A percentile compares a stretch with the other conserved stretches of the same genome.
Evolutionary conservation across 306 rosid species (phyloP).

Genomic region (Pueraria montana): DNA sequence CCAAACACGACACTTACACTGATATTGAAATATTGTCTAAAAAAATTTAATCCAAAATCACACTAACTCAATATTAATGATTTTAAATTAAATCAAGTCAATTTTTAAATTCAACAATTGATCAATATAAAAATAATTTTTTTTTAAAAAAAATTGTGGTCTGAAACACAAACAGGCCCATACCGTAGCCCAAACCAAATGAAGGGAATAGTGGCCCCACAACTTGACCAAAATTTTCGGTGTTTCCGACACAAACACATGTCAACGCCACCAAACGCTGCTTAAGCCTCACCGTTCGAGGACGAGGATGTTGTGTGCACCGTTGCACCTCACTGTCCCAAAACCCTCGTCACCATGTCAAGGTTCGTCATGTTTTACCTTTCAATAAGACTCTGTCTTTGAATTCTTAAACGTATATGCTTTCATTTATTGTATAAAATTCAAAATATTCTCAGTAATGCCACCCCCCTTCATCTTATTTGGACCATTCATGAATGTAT

Average conservation of each 20-base stretch:
- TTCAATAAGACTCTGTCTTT: neutral
- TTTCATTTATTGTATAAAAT: neutral
- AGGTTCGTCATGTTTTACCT: constrained; percentile 52
- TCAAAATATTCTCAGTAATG: neutral
- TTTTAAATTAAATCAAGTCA: neutral
- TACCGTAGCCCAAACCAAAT: neutral
- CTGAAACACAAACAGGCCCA: neutral
- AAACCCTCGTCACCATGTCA: constrained; percentile 54
- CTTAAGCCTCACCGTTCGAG: constrained; percentile 36
- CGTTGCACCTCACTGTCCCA: constrained; percentile 36
- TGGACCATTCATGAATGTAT: neutral
- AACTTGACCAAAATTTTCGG: neutral
- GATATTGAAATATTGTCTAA: too few species aligned
- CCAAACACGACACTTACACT: too few species aligned
- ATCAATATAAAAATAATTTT: neutral
- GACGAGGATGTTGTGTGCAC: constrained; percentile 43
- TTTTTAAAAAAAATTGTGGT: neutral
- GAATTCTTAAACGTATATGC: neutral
- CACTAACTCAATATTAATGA: neutral
- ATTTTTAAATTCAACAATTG: neutral
- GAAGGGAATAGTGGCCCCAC: neutral
- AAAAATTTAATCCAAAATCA: neutral
- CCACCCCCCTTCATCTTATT: constrained; percentile 13
- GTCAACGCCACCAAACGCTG: constrained; percentile 46
- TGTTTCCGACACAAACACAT: constrained; percentile 1